Evolutionary conservation across 2,329 filamentous ascomycete species (phyloP), one percentile per base, ranked within the genome.

Genomic region (Botrytis deweyae): DNA sequence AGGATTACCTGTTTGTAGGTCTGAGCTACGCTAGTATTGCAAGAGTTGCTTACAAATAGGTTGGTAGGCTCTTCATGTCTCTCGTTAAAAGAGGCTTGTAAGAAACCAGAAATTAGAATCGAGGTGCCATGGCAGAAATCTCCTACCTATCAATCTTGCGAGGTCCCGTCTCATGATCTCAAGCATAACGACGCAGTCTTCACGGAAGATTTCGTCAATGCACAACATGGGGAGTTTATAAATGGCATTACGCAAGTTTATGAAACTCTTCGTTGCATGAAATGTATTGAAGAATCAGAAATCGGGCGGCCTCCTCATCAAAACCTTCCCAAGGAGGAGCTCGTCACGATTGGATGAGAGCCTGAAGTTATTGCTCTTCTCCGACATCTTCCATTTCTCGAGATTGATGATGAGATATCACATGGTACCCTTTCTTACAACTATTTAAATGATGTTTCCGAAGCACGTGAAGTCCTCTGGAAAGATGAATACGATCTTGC

Each of bases 321-420:
- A 33, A 70, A 18, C 38, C 55, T 70, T 42, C 68, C 55, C 18
- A 61, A 42, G 40, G 52, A 62, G 38, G 40, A 70, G 55, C 40
- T 70, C 55, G 55, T 59, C 55, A 40, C 55, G 25, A 70, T 70
- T 36, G 68, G 55, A 70, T 70, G 63, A 14, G 68, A 63, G 68
- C 36, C 68, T 29, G 63, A 66, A 66, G 63, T 49, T 36, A 66
- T 66, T 66, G 63, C 63, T 66, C 63, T 66, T 25, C 25, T 36
- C 63, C 25, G 42, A 66, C 25, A 66, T 36, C 63, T 66, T 36
- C 63, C n/a, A 18, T 66, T 66, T 66, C 63, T 49, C 40, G 63
- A 36, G 16, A 46, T 36, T 33, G 9, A 29, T 66, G 38, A 66
- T 46, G 63, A 66, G 29, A 66, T 49, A 33, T 66, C 63, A 66